Base-by-base conservation (phyloP, 2,329 filamentous ascomycete genomes). In the Cercospora canescens region DNA sequence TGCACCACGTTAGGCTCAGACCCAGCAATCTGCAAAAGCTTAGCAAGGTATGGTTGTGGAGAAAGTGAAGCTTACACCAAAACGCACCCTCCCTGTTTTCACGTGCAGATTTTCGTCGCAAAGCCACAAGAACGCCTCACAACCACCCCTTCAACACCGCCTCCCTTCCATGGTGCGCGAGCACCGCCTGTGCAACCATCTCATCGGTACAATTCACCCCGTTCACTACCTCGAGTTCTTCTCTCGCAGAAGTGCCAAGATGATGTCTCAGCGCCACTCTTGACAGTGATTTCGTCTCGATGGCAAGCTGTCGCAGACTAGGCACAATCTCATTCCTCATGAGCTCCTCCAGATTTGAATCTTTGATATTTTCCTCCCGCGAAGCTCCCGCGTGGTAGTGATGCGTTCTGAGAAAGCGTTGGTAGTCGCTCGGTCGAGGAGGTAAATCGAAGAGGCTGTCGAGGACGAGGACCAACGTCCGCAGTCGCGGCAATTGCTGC, bases 351-450 rank as follows among this genome's bases (percentile, higher is more conserved):
- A 66, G 26, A 26, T 66, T 41, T 7, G 64, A 66, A 14, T 59
- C 32, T 41, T 32, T 28, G 16, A 66, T 41, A 35, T 58, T 58
- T 6, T 66, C 64, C 30, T 61, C 30, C 30, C 35, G 9, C 16
- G 37, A 45, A n/a, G 52, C 30, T 24, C 59, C 59, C 6, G 32
- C 48, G 26, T 41, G 34, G 28, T 58, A 58, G 11, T 45, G 50
- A n/a, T 21, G 52, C 21, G 35, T 62, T 18, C 21, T 34, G 26
- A 57, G 28, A 24, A 30, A 58, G 37, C 64, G 54, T 30, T 66
- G 57, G 14, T 60, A 65, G 54, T 66, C 64, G 50, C 64, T 54
- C 21, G 64, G 64, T 35, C 64, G 64, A 8, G 64, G 64, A n/a
- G 59, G 60, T 30, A 60, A 35, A 30, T 66, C 64, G 8, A 66